Conservation (phyloP, 1,284 basidiomycete species). For the Cystobasidium slooffiae region DNA sequence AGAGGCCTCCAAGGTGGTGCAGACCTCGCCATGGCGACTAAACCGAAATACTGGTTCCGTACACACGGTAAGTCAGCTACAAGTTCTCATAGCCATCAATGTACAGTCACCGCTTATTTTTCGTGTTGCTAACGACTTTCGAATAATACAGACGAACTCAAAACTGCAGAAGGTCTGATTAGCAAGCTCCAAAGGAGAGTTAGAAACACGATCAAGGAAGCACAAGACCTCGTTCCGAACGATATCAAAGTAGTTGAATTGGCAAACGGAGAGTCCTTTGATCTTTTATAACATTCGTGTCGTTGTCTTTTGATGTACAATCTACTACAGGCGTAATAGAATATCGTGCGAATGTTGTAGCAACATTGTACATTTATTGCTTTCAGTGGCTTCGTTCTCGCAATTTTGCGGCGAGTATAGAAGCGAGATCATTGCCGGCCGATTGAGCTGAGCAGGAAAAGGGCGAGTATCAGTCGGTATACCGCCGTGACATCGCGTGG, state of each 20-base stretch:
- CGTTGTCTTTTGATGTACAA: not conserved
- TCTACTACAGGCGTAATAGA: not conserved
- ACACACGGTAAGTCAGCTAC: slow-evolving; percentile 23
- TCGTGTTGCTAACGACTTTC: too few species aligned
- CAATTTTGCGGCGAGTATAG: slow-evolving; percentile 13
- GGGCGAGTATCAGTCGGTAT: not conserved
- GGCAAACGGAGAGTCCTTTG: slow-evolving; percentile 24
- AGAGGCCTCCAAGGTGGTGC: slow-evolving; percentile 14
- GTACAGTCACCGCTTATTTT: not conserved
- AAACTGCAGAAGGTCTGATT: slow-evolving; percentile 32
- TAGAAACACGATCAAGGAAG: slow-evolving; percentile 8
- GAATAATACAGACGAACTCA: slow-evolving; percentile 20
- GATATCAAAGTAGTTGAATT: slow-evolving; percentile 19
- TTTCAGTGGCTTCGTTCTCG: not conserved
- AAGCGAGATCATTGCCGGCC: slow-evolving; percentile 27
- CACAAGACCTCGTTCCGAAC: slow-evolving; percentile 11
- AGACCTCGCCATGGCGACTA: slow-evolving; percentile 7
- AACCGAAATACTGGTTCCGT: slow-evolving; percentile 25
- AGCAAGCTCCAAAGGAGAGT: slow-evolving; percentile 12
- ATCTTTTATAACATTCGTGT: slow-evolving; percentile 6
- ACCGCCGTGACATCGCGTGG: too few species aligned
- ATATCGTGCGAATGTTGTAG: not conserved
- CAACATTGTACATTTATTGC: not conserved
- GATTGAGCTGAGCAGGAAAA: not conserved
- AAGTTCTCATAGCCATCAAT: too few species aligned